Evolutionary conservation across 2,329 filamentous ascomycete genomes (phyloP).

Genomic region (Passalora sequoiae): DNA sequence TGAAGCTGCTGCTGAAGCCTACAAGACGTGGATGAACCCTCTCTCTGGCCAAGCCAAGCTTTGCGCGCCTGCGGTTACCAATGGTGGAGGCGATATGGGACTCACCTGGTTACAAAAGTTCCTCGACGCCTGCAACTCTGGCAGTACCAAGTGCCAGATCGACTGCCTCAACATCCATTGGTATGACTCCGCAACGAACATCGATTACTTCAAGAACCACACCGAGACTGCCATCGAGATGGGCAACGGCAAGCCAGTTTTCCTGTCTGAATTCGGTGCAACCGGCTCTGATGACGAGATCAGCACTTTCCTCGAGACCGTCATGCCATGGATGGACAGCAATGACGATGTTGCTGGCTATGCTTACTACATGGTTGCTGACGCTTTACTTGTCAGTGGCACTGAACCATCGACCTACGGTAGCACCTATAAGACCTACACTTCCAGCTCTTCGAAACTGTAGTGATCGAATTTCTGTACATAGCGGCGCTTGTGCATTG

Average conservation of each 20-base stretch:
- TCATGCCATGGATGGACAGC: constrained; percentile 45
- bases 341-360: constrained; percentile 39
- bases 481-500: no score
- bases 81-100: constrained; percentile 48
- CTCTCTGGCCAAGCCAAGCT: constrained; percentile 52
- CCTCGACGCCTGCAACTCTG: constrained; percentile 45
- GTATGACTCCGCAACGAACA: constrained; percentile 51
- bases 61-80: constrained; percentile 58
- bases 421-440: constrained; percentile 27
- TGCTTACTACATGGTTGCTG: constrained; percentile 34
- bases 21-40: constrained; percentile 53
- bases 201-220: constrained; percentile 52
- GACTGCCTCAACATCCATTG: constrained; percentile 62
- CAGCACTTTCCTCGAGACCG: constrained; percentile 46
- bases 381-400: constrained; percentile 35
- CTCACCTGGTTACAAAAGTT: constrained; percentile 54
- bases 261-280: constrained; percentile 62
- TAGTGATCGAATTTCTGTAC: no score
- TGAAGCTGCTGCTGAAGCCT: constrained; percentile 48
- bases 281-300: constrained; percentile 41
- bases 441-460: constrained; percentile 4
- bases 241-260: constrained; percentile 44
- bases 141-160: constrained; percentile 29
- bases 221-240: constrained; percentile 40
- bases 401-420: constrained; percentile 29